A percentile compares a stretch with the other conserved stretches of the same genome.
These are phyloP conservation scores for Xanthoconium purpureum DNA, from an alignment of 768 basidiomycete genomes.

Conservation along the genomic window DNA sequence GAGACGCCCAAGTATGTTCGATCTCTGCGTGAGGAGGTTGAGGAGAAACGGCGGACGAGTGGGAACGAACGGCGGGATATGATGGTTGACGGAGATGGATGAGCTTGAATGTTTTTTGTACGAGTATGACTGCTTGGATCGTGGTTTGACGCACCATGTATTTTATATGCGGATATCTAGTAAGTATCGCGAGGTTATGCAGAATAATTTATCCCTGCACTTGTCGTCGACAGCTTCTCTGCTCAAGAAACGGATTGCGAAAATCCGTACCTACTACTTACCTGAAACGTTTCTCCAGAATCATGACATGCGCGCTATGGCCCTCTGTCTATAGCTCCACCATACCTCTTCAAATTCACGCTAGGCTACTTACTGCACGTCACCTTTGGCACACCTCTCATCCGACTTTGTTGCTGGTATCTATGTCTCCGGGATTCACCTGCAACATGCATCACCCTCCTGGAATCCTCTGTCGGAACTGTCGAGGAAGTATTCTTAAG, in stretches of 20 bases:
- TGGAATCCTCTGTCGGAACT: too few species aligned
- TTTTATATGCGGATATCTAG: background rate
- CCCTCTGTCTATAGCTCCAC: too few species aligned
- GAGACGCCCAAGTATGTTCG: conserved; percentile 23
- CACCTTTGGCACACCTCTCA: too few species aligned
- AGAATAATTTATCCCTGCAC: background rate
- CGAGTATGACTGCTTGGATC: background rate
- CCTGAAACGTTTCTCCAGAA: background rate
- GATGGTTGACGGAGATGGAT: conserved; percentile 19
- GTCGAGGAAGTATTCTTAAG: too few species aligned
- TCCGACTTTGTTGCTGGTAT: too few species aligned
- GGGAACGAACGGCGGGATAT: conserved; percentile 10
- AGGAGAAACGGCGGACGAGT: conserved; percentile 2
- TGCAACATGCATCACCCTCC: too few species aligned
- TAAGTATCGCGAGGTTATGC: background rate
- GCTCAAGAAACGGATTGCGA: background rate
- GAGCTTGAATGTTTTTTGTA: background rate
- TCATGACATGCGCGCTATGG: too few species aligned
- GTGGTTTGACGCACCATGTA: background rate
- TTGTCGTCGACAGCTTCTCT: background rate
- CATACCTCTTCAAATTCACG: too few species aligned
- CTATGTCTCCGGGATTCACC: too few species aligned
- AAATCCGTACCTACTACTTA: background rate
- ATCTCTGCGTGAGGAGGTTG: conserved; percentile 8
- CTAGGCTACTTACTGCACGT: too few species aligned